Evolutionary conservation across 768 basidiomycete species (phyloP), one percentile per base, ranked within the genome.

Genomic region (Fomitopsis serialis): DNA sequence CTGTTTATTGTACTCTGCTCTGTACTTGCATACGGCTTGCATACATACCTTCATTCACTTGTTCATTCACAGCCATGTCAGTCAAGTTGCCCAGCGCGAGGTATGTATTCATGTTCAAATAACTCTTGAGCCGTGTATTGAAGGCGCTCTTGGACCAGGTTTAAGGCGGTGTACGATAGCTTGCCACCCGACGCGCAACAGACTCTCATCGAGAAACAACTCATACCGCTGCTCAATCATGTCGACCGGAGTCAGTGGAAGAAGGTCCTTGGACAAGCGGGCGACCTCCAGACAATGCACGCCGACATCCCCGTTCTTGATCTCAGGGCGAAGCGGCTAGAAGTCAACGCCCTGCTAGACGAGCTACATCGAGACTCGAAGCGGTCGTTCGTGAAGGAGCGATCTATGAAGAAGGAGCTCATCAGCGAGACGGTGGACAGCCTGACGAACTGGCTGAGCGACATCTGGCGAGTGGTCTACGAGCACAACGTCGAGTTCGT

Each of bases 381-480:
- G 57, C 67, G 74, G 3, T 69, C 78, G 1, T 68, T 79, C 52
- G 68, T 81, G 57, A 78, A 73, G 48, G 84, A 84, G 48, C 70
- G 71, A 27, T 82, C 81, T 1, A 75, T 70, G 54, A 72, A 76
- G 25, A 76, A 79, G 19, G 81, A 84, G 55, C 70, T 87, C 1
- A 60, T 85, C 13, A 58, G 68, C 22, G 84, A 87, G 63, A 74
- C 78, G 7, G 67, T 85, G 9, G 74, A 80, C 45, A 81, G 73
- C 58, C 63, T 87, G 22, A 67, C 76, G 0, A 61, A 61, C n/a
- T 87, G 84, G 84, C 61, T 87, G 45, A 79, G 73, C 61, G 77
- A 82, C 56, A 78, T 87, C 34, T 88, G 86, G 86, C 72, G 63
- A 50, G 71, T 76, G 29, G 78, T 78, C 9, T 86, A 78, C 57